Percentiles rank a stretch among this genome's conserved stretches.
phyloP scores from a whole-genome alignment of 179 eudicot species.

The Kewa caespitosa region DNA sequence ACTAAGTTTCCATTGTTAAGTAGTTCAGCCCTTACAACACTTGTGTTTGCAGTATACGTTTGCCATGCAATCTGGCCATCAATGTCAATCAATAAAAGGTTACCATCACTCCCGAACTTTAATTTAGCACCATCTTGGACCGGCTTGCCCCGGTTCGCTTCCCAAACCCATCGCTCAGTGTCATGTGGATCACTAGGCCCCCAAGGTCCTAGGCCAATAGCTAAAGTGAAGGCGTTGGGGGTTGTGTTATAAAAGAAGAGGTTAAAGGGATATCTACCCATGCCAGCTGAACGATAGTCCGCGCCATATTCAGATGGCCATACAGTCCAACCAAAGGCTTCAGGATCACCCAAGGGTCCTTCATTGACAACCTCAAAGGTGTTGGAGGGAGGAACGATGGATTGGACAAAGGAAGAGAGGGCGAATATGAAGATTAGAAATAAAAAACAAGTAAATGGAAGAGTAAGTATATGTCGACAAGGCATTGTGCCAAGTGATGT shows the following conservation, averaged over 20 bases:
- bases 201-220: slow-evolving; percentile 11
- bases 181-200: slow-evolving; percentile 22
- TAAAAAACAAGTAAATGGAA: too few species aligned
- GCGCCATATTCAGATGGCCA: too few species aligned
- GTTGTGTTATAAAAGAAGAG: slow-evolving; percentile 6
- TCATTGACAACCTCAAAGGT: too few species aligned
- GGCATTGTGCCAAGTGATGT: too few species aligned
- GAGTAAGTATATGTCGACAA: too few species aligned
- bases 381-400: too few species aligned
- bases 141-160: slow-evolving; percentile 19
- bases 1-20: slow-evolving; percentile 40
- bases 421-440: too few species aligned
- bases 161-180: slow-evolving; percentile 26
- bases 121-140: slow-evolving; percentile 22
- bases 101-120: slow-evolving; percentile 16
- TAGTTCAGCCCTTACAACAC: slow-evolving; percentile 13
- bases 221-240: slow-evolving; percentile 11
- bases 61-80: slow-evolving; percentile 19
- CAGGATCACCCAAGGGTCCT: too few species aligned
- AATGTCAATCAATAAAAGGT: slow-evolving; percentile 19
- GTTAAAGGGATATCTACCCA: too few species aligned
- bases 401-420: too few species aligned
- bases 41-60: slow-evolving; percentile 15
- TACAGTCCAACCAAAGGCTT: too few species aligned
- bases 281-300: too few species aligned